Evolutionary conservation across 1,284 basidiomycete species (phyloP).

Genomic region (Marasmius oreades): DNA sequence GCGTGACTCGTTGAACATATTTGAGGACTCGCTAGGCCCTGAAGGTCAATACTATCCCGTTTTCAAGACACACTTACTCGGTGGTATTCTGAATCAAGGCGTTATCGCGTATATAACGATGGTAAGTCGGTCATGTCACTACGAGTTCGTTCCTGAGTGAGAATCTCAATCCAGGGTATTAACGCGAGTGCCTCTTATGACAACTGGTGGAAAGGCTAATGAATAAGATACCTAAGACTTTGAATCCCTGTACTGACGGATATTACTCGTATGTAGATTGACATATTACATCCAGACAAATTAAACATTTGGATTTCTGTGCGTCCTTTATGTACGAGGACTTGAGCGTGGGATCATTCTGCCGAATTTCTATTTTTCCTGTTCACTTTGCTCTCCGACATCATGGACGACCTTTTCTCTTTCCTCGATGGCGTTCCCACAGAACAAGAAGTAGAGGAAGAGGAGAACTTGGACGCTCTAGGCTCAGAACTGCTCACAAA

Average conservation of each 20-base stretch:
- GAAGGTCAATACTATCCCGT: slow-evolving; percentile 48
- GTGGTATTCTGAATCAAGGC: slow-evolving; percentile 46
- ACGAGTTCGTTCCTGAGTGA: neutral
- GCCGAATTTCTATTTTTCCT: too few relatives aligned
- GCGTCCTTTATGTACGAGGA: too few relatives aligned
- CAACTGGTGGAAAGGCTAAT: slow-evolving; percentile 10
- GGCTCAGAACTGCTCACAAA: slow-evolving; percentile 4
- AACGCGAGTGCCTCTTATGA: slow-evolving; percentile 10
- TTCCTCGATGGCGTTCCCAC: slow-evolving; percentile 34
- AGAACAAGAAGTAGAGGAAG: slow-evolving; percentile 22
- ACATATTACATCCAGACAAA: too few relatives aligned
- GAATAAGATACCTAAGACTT: neutral
- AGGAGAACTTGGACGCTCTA: slow-evolving; percentile 10
- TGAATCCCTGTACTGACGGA: too few relatives aligned
- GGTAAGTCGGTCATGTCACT: slow-evolving; percentile 24
- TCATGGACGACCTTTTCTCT: slow-evolving; percentile 33
- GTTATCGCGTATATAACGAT: slow-evolving; percentile 49
- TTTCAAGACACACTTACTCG: slow-evolving; percentile 43
- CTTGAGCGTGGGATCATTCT: too few relatives aligned
- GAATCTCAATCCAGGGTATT: neutral
- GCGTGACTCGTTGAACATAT: slow-evolving; percentile 48
- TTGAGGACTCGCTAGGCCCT: slow-evolving; percentile 42
- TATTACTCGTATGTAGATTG: too few relatives aligned
- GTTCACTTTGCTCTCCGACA: too few relatives aligned
- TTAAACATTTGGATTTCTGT: too few relatives aligned